Evolutionary conservation across 2,329 filamentous ascomycete genomes (phyloP).

Genomic region (Fusarium oxysporum): DNA sequence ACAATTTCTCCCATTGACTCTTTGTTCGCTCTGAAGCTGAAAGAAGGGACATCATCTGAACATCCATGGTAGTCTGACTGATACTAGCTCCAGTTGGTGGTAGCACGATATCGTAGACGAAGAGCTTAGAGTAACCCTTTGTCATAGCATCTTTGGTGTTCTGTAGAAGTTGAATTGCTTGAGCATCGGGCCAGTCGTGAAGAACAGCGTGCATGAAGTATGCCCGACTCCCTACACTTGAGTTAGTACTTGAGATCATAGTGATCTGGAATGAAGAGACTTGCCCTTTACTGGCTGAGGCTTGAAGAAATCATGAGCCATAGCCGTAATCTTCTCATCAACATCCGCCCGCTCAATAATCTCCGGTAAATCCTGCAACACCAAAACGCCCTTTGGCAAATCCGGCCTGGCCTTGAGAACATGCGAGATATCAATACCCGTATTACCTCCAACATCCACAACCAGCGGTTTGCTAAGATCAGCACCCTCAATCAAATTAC

Average conservation of each 20-base stretch:
- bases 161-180: conserved; percentile 46
- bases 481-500: conserved; percentile 14
- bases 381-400: conserved; percentile 3
- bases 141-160: conserved; percentile 34
- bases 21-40: conserved; percentile 41
- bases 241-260: fast-evolving
- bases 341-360: conserved; percentile 19
- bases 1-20: conserved; percentile 28
- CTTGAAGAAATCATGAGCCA: conserved; percentile 33
- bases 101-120: conserved; percentile 39
- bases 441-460: conserved; percentile 35
- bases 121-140: conserved; percentile 43
- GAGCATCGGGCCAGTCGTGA: conserved; percentile 61
- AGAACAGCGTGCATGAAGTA: conserved; percentile 62
- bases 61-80: conserved; percentile 47
- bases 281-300: conserved; percentile 27
- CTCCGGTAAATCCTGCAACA: conserved; percentile 33
- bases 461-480: conserved; percentile 17
- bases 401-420: conserved; percentile 13
- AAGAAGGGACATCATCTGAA: conserved; percentile 42
- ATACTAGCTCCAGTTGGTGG: conserved; percentile 28
- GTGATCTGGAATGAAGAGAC: not conserved
- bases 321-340: conserved; percentile 19
- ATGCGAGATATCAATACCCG: conserved; percentile 28
- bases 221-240: conserved; percentile 48